Evolutionary conservation across 2,329 filamentous ascomycete species (phyloP), one percentile per base, ranked within the genome.

Genomic region (Cephalotrichum gorgonifer): DNA sequence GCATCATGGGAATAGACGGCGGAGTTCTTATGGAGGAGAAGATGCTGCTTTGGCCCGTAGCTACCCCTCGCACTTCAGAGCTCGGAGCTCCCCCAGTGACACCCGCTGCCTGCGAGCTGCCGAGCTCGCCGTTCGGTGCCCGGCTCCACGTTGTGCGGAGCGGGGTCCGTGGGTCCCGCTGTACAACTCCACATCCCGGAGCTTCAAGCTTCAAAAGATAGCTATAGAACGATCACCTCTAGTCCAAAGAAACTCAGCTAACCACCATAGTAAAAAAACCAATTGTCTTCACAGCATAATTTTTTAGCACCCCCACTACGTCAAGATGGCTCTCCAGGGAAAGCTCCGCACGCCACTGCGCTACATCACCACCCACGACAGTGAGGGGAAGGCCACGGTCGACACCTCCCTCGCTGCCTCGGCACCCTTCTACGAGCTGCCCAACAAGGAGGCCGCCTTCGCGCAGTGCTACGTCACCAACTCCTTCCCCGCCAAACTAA

Each of bases 161-260:
- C 28, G 67, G 71, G 3, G 52, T 51, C 0, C 58, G 48, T 48
- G 72, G 67, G 0, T 52, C 51, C 7, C 30, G 51, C 41, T 0
- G 66, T 69, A 1, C 71, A 75, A 23, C 70, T 67, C 9, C 74
- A 74, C 45, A 74, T 78, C 0, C 75, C 75, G 35, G 78, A 31
- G n/a, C 71, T 51, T 79, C 79, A 20, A 64, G 58, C 38, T 74
- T 56, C 0, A 73, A 75, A 54, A 79, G 79, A 53, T 74, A 71
- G n/a, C 62, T 28, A 1, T 50, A 44, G 17, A 43, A 55, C 30
- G 6, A 11, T 11, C 14, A 50, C 28, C 38, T 39, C 6, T 1
- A 33, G 3, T 27, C 17, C 2, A 33, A 44, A 14, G 23, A 54
- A 52, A 50, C 30, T 6, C 11, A 4, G 12, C 51, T 50, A 11